Conservation (phyloP, 805 yeast species). For the Peterozyma xylosa region DNA sequence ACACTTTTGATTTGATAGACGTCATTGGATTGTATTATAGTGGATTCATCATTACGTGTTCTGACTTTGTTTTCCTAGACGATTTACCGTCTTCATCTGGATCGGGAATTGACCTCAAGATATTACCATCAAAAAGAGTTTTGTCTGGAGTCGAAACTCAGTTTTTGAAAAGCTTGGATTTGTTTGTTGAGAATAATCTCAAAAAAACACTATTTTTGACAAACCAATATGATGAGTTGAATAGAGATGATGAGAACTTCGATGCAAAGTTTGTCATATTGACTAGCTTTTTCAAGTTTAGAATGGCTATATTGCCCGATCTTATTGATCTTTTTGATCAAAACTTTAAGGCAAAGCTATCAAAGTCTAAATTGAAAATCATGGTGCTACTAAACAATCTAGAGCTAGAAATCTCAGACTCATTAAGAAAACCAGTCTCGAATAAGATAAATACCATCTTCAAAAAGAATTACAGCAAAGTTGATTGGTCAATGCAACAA, state of each 20-base stretch:
- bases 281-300: slow-evolving; percentile 44
- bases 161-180: slow-evolving; percentile 25
- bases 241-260: slow-evolving; percentile 26
- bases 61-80: slow-evolving; percentile 12
- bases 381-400: slow-evolving; percentile 35
- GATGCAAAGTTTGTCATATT: slow-evolving; percentile 31
- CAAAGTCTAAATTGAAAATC: slow-evolving; percentile 34
- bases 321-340: slow-evolving; percentile 42
- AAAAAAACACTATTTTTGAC: slow-evolving; percentile 31
- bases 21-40: slow-evolving; percentile 5
- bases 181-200: slow-evolving; percentile 34
- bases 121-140: slow-evolving; percentile 21
- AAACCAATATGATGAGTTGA: slow-evolving; percentile 10
- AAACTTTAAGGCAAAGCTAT: slow-evolving; percentile 37
- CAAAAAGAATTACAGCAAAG: neutral
- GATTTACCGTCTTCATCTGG: slow-evolving; percentile 9
- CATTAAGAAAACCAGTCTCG: slow-evolving; percentile 18
- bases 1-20: slow-evolving; percentile 6
- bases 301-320: slow-evolving; percentile 37
- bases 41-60: slow-evolving; percentile 2
- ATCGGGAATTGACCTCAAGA: neutral
- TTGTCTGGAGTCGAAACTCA: slow-evolving; percentile 22
- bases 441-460: slow-evolving; percentile 3
- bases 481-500: neutral
- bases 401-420: slow-evolving; percentile 46